Evolutionary conservation across 2,329 filamentous ascomycete species (phyloP).

Genomic region (Colletotrichum sp.): DNA sequence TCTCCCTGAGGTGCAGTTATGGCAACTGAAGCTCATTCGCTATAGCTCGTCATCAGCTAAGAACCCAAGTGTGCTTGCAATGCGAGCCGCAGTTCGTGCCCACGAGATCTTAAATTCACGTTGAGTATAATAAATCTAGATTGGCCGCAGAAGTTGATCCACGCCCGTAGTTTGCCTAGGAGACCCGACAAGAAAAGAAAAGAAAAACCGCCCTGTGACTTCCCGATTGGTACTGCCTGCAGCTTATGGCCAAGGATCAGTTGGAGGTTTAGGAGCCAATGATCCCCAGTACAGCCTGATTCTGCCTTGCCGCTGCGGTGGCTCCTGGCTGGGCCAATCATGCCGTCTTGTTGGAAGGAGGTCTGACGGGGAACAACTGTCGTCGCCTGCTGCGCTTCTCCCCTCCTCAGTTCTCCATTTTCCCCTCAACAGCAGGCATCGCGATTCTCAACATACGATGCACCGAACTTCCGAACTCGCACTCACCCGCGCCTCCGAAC

Average conservation of each 20-base stretch:
- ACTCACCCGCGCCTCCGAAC: background rate
- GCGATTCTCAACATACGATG: background rate
- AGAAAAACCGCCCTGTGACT: background rate
- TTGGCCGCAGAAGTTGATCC: accelerated
- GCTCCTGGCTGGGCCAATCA: background rate
- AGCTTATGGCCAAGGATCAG: background rate
- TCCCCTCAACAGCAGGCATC: background rate
- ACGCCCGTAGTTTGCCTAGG: background rate
- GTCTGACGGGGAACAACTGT: background rate
- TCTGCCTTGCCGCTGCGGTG: background rate
- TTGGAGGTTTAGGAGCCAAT: background rate
- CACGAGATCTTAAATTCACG: too few relatives aligned
- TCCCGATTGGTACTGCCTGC: background rate
- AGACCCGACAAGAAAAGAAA: background rate
- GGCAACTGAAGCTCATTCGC: background rate
- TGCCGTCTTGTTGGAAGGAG: accelerated
- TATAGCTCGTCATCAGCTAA: too few relatives aligned
- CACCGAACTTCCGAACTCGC: background rate
- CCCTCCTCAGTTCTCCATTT: background rate
- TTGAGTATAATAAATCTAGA: background rate
- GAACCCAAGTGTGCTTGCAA: too few relatives aligned
- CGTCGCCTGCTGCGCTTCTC: background rate
- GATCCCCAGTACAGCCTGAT: background rate
- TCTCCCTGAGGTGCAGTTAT: background rate
- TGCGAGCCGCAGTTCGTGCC: too few relatives aligned